Evolutionary conservation across 441 rosid species (phyloP).

Genomic region (Sinapis alba): DNA sequence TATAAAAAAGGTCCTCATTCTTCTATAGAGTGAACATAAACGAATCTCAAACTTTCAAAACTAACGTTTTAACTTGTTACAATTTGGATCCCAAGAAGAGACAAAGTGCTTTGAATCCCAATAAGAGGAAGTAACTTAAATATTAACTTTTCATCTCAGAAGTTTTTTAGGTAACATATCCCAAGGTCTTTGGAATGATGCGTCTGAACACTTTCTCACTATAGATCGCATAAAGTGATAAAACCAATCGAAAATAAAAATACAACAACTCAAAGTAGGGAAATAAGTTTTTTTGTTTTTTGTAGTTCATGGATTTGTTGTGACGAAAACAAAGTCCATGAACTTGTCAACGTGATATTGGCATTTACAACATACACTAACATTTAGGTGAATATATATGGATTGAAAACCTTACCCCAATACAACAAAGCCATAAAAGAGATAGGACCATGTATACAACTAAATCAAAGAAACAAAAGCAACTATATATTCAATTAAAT

Average conservation of each 20-base stretch:
- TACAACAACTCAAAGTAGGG: neutral
- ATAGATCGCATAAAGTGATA: neutral
- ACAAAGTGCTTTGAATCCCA: slow-evolving; percentile 1
- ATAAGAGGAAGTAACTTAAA: neutral
- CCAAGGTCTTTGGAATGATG: slow-evolving; percentile 28
- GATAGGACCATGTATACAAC: neutral
- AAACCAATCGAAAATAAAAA: neutral
- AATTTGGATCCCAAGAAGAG: slow-evolving; percentile 32
- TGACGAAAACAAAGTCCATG: slow-evolving; percentile 1
- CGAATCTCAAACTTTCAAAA: slow-evolving; percentile 23
- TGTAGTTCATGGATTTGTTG: neutral
- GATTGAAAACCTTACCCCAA: neutral
- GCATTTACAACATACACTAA: slow-evolving; percentile 2
- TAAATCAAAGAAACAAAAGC: neutral
- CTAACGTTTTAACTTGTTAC: slow-evolving; percentile 16
- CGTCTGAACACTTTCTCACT: neutral
- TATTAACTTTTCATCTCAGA: slow-evolving; percentile 19
- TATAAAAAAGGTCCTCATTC: neutral
- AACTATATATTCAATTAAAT: neutral
- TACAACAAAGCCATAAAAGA: neutral
- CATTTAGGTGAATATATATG: neutral
- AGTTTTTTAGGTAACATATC: slow-evolving; percentile 8
- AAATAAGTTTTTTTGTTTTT: neutral
- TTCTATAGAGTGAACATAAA: slow-evolving; percentile 8
- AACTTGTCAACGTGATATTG: neutral